phyloP scores from a whole-genome alignment of 306 rosid species.

The Betula pendula region DNA sequence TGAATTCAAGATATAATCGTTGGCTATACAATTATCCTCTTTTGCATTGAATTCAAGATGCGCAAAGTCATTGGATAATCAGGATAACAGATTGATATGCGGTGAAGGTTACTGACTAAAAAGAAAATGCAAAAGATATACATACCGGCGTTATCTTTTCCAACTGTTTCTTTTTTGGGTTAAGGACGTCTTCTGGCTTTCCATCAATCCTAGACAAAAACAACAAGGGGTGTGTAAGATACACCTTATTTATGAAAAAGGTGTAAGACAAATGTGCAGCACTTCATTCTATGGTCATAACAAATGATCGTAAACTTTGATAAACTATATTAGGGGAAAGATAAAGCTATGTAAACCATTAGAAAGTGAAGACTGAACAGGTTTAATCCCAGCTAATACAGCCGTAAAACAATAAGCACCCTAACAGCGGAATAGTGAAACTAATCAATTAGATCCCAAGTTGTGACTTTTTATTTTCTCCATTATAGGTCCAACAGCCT shows the following conservation, averaged over 20 bases:
- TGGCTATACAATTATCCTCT: neutral
- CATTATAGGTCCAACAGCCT: neutral
- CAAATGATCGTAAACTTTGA: neutral
- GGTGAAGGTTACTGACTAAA: neutral
- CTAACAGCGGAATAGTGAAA: neutral
- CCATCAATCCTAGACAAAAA: constrained; percentile 70
- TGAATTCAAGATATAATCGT: no score
- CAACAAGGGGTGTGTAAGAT: neutral
- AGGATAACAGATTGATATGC: neutral
- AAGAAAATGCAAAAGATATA: neutral
- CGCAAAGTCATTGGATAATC: neutral
- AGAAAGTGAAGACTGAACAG: neutral
- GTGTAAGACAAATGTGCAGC: neutral
- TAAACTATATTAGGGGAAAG: neutral
- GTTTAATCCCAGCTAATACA: neutral
- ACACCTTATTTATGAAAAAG: neutral
- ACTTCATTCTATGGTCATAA: neutral
- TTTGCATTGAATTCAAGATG: neutral
- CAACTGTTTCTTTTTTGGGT: constrained; percentile 97
- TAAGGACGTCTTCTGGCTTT: constrained; percentile 95
- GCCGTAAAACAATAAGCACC: neutral
- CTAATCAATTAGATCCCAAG: neutral
- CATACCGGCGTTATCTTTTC: constrained; percentile 94
- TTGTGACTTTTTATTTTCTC: neutral
- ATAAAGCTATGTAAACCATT: neutral